A percentile compares a stretch with the other conserved stretches of the same genome.
These are phyloP conservation scores for Akanthomyces dipterigenus DNA, from an alignment of 2,329 filamentous ascomycete species.

Conservation along the genomic window DNA sequence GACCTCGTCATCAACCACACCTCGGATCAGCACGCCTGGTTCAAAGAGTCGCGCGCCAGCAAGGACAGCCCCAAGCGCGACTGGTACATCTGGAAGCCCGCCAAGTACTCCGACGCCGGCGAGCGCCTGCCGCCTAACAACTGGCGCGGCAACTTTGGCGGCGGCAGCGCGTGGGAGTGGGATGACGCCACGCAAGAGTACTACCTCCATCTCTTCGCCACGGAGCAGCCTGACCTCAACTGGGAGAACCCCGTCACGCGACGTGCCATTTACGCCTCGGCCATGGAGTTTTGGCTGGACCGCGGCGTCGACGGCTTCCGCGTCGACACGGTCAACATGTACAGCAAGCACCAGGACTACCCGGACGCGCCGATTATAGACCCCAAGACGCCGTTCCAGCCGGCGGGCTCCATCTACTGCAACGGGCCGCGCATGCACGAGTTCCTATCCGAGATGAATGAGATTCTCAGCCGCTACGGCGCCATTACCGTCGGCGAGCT, in stretches of 20 bases:
- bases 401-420: constrained; percentile 50
- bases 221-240: constrained; percentile 77
- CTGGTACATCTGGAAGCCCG: constrained; percentile 59
- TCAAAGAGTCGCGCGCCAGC: constrained; percentile 56
- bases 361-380: constrained; percentile 52
- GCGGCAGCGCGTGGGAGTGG: constrained; percentile 60
- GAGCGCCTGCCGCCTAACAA: constrained; percentile 67
- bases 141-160: constrained; percentile 58
- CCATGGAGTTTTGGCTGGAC: constrained; percentile 75
- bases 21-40: constrained; percentile 65
- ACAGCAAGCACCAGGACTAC: constrained; percentile 55
- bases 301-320: constrained; percentile 67
- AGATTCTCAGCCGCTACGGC: constrained; percentile 52
- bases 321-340: constrained; percentile 70
- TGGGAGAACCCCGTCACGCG: constrained; percentile 68
- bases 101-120: constrained; percentile 47
- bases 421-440: constrained; percentile 66
- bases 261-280: constrained; percentile 60
- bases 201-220: constrained; percentile 69
- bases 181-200: constrained; percentile 68
- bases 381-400: constrained; percentile 40
- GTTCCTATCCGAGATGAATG: constrained; percentile 59
- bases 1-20: constrained; percentile 77
- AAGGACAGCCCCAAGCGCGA: constrained; percentile 57
- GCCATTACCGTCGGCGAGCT: constrained; percentile 68